These are phyloP conservation scores for Aspergillus tanneri DNA, from an alignment of 2,329 filamentous ascomycete genomes.

Conservation along the genomic window DNA sequence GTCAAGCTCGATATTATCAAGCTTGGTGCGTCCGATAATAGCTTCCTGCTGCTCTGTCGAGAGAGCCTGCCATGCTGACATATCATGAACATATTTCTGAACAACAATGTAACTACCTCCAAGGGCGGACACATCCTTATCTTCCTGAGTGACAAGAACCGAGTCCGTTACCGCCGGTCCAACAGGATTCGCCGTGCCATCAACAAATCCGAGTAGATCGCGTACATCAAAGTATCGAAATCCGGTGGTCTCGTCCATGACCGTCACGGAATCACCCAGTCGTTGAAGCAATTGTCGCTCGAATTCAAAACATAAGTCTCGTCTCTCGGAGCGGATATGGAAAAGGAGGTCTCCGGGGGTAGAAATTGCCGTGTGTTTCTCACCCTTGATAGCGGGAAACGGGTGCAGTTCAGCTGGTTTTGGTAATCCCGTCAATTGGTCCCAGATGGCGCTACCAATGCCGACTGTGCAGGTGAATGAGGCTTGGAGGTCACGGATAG, in stretches of 20 bases:
- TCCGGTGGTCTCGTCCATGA: constrained; percentile 55
- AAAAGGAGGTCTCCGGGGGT: constrained; percentile 60
- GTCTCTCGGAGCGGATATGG: constrained; percentile 58
- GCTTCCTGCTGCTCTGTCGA: constrained; percentile 54
- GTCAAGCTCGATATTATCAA: constrained; percentile 58
- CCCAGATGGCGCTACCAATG: constrained; percentile 56
- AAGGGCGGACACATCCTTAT: constrained; percentile 40
- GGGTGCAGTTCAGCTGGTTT: constrained; percentile 54
- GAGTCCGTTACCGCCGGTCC: constrained; percentile 46
- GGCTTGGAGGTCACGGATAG: constrained; percentile 50
- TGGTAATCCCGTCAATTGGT: constrained; percentile 45
- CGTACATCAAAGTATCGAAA: constrained; percentile 62
- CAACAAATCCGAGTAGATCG: constrained; percentile 60
- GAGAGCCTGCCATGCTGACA: constrained; percentile 50
- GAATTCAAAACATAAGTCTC: constrained; percentile 60
- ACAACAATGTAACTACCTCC: constrained; percentile 61
- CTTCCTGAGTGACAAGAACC: constrained; percentile 47
- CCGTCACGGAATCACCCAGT: constrained; percentile 49
- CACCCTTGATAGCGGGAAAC: constrained; percentile 51
- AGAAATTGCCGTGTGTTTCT: constrained; percentile 52
- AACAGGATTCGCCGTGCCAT: constrained; percentile 60
- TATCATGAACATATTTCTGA: constrained; percentile 59
- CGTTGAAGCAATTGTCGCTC: constrained; percentile 55
- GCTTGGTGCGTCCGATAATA: constrained; percentile 58
- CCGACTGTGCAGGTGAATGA: constrained; percentile 55